phyloP scores from a whole-genome alignment of 352 stramenopile genomes.

The Blastocystis hominis region DNA sequence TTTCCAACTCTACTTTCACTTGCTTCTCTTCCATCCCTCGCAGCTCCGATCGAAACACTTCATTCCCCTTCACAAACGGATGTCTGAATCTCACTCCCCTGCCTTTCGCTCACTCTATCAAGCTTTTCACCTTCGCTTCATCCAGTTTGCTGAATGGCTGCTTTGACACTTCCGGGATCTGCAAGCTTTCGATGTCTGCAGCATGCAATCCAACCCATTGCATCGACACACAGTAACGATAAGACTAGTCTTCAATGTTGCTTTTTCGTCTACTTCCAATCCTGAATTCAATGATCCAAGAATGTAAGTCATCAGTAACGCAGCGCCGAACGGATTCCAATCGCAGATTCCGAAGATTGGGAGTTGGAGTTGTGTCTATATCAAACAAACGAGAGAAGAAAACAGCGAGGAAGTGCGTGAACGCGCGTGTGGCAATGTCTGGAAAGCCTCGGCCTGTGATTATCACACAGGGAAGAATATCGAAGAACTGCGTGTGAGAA shows the following conservation, averaged over 20 bases:
- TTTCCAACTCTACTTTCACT: constrained; percentile 29
- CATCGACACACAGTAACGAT: constrained; percentile 34
- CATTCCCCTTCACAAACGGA: constrained; percentile 13
- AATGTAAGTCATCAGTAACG: constrained; percentile 45
- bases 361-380: neutral
- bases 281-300: constrained; percentile 10
- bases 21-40: neutral
- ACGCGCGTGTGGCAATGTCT: constrained; percentile 1
- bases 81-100: neutral
- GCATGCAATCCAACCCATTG: constrained; percentile 19
- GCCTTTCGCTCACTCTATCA: neutral
- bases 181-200: neutral
- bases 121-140: neutral
- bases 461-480: constrained; percentile 20
- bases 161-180: neutral
- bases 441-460: constrained; percentile 41
- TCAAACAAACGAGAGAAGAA: neutral
- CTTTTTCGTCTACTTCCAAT: neutral
- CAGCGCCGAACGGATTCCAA: constrained; percentile 21
- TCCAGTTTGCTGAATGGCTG: constrained; percentile 12
- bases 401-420: neutral
- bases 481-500: constrained; percentile 22
- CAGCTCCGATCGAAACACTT: neutral
- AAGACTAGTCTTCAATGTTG: neutral
- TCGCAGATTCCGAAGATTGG: constrained; percentile 21